These are phyloP conservation scores for Starmerella potacharoeniae DNA, from an alignment of 805 yeast species.

Conservation along the genomic window DNA sequence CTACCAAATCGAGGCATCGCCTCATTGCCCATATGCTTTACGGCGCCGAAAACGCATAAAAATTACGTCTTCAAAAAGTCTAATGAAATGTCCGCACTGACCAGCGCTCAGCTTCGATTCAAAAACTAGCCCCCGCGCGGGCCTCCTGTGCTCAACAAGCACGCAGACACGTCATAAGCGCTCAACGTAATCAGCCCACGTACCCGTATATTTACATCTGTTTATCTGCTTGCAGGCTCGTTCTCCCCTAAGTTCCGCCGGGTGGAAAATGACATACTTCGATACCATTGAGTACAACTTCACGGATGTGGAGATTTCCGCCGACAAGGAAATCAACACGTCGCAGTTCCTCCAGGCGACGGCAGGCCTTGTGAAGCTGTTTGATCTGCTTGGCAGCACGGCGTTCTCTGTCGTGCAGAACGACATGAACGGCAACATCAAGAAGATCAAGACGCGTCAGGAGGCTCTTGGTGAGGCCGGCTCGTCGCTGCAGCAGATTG, in stretches of 20 bases:
- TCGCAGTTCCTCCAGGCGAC: slow-evolving; percentile 70
- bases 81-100: too few relatives aligned
- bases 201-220: not conserved
- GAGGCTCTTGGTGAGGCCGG: slow-evolving; percentile 38
- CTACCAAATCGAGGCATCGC: too few relatives aligned
- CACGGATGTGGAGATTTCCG: slow-evolving; percentile 55
- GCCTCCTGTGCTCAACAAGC: not conserved
- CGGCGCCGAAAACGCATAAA: too few relatives aligned
- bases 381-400: slow-evolving; percentile 69
- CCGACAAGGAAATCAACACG: slow-evolving; percentile 55
- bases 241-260: not conserved
- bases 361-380: slow-evolving; percentile 69
- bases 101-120: too few relatives aligned
- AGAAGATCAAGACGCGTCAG: slow-evolving; percentile 57
- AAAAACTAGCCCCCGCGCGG: too few relatives aligned
- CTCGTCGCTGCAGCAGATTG: slow-evolving; percentile 65
- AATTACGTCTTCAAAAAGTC: too few relatives aligned
- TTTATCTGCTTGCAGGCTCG: not conserved
- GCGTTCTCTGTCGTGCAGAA: slow-evolving; percentile 77
- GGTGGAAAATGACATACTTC: slow-evolving; percentile 46
- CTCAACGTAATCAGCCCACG: not conserved
- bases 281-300: slow-evolving; percentile 67
- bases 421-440: slow-evolving; percentile 80
- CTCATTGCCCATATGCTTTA: too few relatives aligned
- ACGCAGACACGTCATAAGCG: not conserved